These are phyloP conservation scores for Sugiyamaella castrensis DNA, from an alignment of 1,139 yeast species.

Conservation along the genomic window DNA sequence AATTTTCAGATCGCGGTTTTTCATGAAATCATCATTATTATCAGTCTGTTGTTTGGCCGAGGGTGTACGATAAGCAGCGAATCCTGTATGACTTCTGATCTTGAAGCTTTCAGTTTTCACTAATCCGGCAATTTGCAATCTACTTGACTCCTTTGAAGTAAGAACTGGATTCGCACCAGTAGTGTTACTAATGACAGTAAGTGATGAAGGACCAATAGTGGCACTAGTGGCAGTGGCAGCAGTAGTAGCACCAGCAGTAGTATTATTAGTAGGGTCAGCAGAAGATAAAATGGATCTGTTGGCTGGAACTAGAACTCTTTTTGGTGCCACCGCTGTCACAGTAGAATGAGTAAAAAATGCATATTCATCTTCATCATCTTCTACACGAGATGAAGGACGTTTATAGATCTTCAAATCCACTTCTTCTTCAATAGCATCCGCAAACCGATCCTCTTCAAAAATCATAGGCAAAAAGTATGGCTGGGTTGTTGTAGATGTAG, in stretches of 20 bases:
- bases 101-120: conserved; percentile 32
- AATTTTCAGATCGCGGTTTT: background rate
- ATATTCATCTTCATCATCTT: background rate
- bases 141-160: conserved; percentile 18
- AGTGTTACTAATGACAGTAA: no score
- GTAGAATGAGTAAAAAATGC: no score
- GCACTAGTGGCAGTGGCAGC: background rate
- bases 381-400: conserved; percentile 4
- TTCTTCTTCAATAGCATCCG: conserved; percentile 40
- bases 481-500: conserved; percentile 15
- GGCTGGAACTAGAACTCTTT: no score
- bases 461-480: conserved; percentile 36
- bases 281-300: background rate
- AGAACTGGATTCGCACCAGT: background rate
- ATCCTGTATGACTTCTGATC: conserved; percentile 18
- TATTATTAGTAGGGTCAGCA: background rate
- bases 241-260: background rate
- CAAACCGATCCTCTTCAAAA: conserved; percentile 41
- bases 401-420: conserved; percentile 26
- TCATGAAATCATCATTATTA: conserved; percentile 2
- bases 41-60: conserved; percentile 1
- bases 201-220: background rate
- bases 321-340: no score
- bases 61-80: conserved; percentile 20
- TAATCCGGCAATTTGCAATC: conserved; percentile 30